Evolutionary conservation across 257 asterid genomes (phyloP), one percentile per base, ranked within the genome.

Genomic region (Nicotiana attenuata): DNA sequence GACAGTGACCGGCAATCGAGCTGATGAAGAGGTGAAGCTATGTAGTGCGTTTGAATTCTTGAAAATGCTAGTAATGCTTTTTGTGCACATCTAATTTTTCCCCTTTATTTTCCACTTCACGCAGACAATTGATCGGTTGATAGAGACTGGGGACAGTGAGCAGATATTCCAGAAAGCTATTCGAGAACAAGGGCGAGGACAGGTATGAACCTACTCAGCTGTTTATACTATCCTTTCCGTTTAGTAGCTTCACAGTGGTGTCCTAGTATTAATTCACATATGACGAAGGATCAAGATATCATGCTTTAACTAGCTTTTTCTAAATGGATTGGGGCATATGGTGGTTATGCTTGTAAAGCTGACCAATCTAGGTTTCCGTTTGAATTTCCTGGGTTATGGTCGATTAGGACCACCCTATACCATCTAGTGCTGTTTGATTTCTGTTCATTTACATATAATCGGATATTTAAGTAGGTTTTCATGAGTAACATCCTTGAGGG

Each of bases 121-220:
- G 52, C 94, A 96, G 99, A 92, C 97, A 83, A 89, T 96, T 77
- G 99, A 96, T 88, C 81, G 84, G 79, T 84, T 96, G 85, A 96
- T 96, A 87, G 99, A 96, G 91, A 93, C 97, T 19, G 99, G 99
- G 84, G 96, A 96, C 78, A 92, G 99, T 41, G 98, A 95, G 86
- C 98, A 95, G 87, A 93, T 95, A 63, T 95, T 95, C 84, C 99
- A 96, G 88, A 92, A 91, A 81, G 97, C 99, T 73, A 91, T 96
- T 69, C 90, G 92, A 71, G 97, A 95, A 89, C 98, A 95, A 88
- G 98, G 99, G 86, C 91, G 96, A 31, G 99, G 98, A 88, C 99
- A 93, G 98, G 99, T 91, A 29, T 82, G 82, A 78, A 31, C 56
- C 29, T 20, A 29, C 16, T 59, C 68, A 24, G 65, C 15, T 60